These are phyloP conservation scores for Rhynchospora breviuscula DNA, from an alignment of 176 grass and related monocot genomes.

Conservation along the genomic window DNA sequence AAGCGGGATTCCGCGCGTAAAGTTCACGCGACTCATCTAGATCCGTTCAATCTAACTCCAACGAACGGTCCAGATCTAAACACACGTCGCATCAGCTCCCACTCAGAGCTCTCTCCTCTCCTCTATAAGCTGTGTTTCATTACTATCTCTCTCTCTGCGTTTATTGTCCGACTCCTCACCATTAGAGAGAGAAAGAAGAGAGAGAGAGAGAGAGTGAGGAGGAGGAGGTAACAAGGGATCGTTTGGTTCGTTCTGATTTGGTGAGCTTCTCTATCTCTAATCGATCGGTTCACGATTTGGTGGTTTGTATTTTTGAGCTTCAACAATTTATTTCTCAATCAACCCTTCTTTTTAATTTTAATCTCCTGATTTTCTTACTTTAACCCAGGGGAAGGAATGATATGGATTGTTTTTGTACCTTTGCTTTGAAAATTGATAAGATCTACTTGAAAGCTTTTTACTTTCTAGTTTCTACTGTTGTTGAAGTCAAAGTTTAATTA, in stretches of 20 bases:
- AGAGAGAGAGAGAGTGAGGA: background rate
- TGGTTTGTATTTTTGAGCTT: background rate
- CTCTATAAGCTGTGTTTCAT: background rate
- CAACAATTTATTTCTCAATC: background rate
- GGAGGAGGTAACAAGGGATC: background rate
- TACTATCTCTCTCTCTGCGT: background rate
- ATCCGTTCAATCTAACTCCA: conserved; percentile 5
- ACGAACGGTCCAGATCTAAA: background rate
- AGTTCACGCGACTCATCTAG: conserved; percentile 15
- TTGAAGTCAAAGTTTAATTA: background rate
- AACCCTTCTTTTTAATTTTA: background rate
- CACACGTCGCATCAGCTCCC: background rate
- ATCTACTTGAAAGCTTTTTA: background rate
- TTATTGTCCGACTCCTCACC: background rate
- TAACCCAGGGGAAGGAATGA: background rate
- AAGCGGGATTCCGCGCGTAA: conserved; percentile 23
- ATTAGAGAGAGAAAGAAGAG: background rate
- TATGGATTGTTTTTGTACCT: background rate
- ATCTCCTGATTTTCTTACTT: background rate
- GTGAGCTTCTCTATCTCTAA: conserved; percentile 17
- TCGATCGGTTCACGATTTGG: background rate
- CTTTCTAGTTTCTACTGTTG: background rate
- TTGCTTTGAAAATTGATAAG: background rate
- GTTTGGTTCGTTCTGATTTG: background rate
- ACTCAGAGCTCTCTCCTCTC: background rate